These are phyloP conservation scores for Epichloe brachyelytri DNA, from an alignment of 2,329 filamentous ascomycete genomes.

Conservation along the genomic window DNA sequence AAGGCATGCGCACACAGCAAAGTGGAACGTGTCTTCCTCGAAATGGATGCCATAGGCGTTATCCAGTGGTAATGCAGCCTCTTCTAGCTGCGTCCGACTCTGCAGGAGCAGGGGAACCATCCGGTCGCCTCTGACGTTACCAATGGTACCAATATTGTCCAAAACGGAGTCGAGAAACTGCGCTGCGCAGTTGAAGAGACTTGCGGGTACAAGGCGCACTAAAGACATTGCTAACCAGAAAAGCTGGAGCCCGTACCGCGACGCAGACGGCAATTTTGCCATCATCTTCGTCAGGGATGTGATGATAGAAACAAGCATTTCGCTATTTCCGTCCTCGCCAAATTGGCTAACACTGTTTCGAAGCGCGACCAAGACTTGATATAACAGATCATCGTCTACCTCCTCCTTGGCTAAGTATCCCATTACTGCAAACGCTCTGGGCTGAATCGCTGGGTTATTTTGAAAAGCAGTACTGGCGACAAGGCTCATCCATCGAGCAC, in stretches of 20 bases:
- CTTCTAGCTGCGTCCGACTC: slow-evolving; percentile 46
- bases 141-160: slow-evolving; percentile 48
- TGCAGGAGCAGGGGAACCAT: slow-evolving; percentile 49
- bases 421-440: slow-evolving; percentile 58
- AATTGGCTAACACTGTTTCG: slow-evolving; percentile 53
- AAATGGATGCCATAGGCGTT: slow-evolving; percentile 56
- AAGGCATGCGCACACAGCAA: slow-evolving; percentile 51
- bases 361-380: slow-evolving; percentile 56
- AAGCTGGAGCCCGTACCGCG: slow-evolving; percentile 54
- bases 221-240: slow-evolving; percentile 60
- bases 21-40: slow-evolving; percentile 51
- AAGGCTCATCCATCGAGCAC: slow-evolving; percentile 60
- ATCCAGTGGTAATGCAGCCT: slow-evolving; percentile 48
- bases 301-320: slow-evolving; percentile 57
- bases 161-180: slow-evolving; percentile 52
- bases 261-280: slow-evolving; percentile 51
- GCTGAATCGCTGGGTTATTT: slow-evolving; percentile 59
- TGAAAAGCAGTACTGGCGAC: slow-evolving; percentile 62
- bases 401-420: slow-evolving; percentile 58
- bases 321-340: slow-evolving; percentile 48
- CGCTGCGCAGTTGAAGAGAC: slow-evolving; percentile 53
- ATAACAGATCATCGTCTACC: slow-evolving; percentile 58
- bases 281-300: slow-evolving; percentile 60
- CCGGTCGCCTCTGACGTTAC: slow-evolving; percentile 44
- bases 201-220: slow-evolving; percentile 47